Percentiles rank a stretch among this genome's conserved stretches.
Conservation (phyloP, 1,139 yeast species). For the Taiozyma sp. region DNA sequence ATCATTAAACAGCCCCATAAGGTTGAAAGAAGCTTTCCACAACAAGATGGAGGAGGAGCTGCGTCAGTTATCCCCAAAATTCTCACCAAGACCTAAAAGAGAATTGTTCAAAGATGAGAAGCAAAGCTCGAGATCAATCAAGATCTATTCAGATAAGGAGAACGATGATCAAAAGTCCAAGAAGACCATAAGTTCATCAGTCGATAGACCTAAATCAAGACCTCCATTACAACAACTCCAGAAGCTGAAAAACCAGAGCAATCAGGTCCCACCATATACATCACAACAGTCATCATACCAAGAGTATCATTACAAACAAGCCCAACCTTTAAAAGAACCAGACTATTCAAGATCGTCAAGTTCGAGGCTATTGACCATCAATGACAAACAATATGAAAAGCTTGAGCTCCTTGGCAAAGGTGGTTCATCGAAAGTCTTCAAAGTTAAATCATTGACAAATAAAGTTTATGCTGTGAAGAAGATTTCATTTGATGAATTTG, state of each 20-base stretch:
- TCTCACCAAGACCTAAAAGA: slow-evolving; percentile 7
- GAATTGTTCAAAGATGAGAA: slow-evolving; percentile 5
- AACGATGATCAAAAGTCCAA: slow-evolving; percentile 2
- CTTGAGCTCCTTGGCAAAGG: slow-evolving; percentile 85
- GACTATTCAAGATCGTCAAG: slow-evolving; percentile 12
- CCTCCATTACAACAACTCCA: slow-evolving; percentile 16
- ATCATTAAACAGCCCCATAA: slow-evolving; percentile 24
- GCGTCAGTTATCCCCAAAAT: slow-evolving; percentile 5
- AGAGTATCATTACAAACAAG: slow-evolving; percentile 15
- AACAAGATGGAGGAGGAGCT: slow-evolving; percentile 19
- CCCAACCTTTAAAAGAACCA: slow-evolving; percentile 20
- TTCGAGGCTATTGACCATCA: slow-evolving; percentile 34
- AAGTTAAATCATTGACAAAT: slow-evolving; percentile 57
- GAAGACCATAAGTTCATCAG: background rate
- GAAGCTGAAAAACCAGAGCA: slow-evolving; percentile 9
- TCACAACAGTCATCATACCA: slow-evolving; percentile 9
- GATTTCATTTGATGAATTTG: slow-evolving; percentile 79
- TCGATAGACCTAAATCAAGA: slow-evolving; percentile 5
- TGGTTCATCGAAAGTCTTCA: slow-evolving; percentile 90
- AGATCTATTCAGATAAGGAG: slow-evolving; percentile 12
- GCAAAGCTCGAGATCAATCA: slow-evolving; percentile 1
- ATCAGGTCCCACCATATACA: slow-evolving; percentile 4
- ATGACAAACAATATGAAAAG: slow-evolving; percentile 65
- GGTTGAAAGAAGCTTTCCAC: slow-evolving; percentile 19
- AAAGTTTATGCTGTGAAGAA: slow-evolving; percentile 76